Evolutionary conservation across 805 yeast genomes (phyloP), one percentile per base, ranked within the genome.

Genomic region (Metschnikowia chrysomelidarum): DNA sequence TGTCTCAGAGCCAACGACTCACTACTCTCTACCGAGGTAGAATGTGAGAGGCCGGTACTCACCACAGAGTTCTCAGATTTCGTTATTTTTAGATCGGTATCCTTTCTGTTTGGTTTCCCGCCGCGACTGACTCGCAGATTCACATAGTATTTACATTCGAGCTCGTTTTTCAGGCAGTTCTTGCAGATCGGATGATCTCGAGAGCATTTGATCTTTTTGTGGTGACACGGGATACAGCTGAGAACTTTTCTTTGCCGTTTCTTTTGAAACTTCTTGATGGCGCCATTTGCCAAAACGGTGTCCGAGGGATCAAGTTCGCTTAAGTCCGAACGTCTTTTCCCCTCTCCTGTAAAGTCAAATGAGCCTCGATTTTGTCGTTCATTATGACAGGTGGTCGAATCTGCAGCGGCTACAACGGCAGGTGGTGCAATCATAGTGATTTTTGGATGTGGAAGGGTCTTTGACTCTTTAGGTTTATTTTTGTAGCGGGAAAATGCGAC

Each of bases 171-270:
- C 12, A 62, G 58, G 56, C 87, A 80, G 43, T 69, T 69, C 18
- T 64, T 59, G 50, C 86, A 81, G 11, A 71, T 59, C 1, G 85
- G 86, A 26, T 67, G 70, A 25, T 64, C 69, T 40, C 80, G 68
- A n/a, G 77, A 73, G 54, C 86, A 80, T 45, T 76, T 77, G 40
- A 78, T 71, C 57, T 79, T 80, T 54, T 75, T 77, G 26, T 74
- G 67, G 49, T 78, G 80, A 48, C 84, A 78, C 29, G 80, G 62
- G 11, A 73, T 69, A 52, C 84, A 78, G 34, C 75, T 67, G 27
- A 73, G 60, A 27, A 78, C 76, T 47, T 71, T 71, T 35, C 85
- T 53, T 53, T 78, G 85, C 42, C 85, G 69, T 3, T 78, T 62
- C 40, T 73, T 75, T 47, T 78, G 85, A 12, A 76, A 73, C 53